A percentile compares a stretch with the other conserved stretches of the same genome.
phyloP scores from a whole-genome alignment of 306 rosid species.

The Abrus pulchellus region DNA sequence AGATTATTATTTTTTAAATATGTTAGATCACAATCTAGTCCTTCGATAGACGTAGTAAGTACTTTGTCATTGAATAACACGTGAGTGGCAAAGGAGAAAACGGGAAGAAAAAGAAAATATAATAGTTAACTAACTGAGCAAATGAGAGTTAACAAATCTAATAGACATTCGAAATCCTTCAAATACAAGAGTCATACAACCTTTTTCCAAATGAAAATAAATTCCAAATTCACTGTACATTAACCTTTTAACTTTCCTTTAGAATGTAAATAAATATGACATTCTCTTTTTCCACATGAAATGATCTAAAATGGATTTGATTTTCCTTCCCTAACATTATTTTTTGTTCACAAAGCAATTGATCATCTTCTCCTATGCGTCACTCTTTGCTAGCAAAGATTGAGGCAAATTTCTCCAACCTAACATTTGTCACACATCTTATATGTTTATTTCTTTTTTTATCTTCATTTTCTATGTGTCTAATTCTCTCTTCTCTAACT shows the following conservation, averaged over 20 bases:
- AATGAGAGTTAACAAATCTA: slow-evolving; percentile 24
- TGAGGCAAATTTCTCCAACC: not conserved
- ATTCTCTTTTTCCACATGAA: slow-evolving; percentile 3
- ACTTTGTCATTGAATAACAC: not conserved
- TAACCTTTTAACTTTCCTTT: slow-evolving; percentile 7
- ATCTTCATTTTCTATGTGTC: not conserved
- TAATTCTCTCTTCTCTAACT: slow-evolving; percentile 5
- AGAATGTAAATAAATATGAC: not conserved
- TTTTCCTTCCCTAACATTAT: not conserved
- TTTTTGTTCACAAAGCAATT: not conserved
- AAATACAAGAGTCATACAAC: not conserved
- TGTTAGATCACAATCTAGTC: not conserved
- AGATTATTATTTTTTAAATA: no score
- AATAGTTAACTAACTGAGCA: not conserved
- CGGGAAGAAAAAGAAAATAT: not conserved
- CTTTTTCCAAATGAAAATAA: not conserved
- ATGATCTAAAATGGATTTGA: slow-evolving; percentile 17
- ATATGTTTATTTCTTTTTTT: not conserved
- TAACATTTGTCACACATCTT: not conserved
- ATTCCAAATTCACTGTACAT: slow-evolving; percentile 26
- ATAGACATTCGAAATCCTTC: slow-evolving; percentile 1
- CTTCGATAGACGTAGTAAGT: not conserved
- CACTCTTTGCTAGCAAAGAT: not conserved
- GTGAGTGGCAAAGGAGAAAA: not conserved
- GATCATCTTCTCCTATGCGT: not conserved